These are phyloP conservation scores for Apiospora rasikravindrae DNA, from an alignment of 2,329 filamentous ascomycete species.

Conservation along the genomic window DNA sequence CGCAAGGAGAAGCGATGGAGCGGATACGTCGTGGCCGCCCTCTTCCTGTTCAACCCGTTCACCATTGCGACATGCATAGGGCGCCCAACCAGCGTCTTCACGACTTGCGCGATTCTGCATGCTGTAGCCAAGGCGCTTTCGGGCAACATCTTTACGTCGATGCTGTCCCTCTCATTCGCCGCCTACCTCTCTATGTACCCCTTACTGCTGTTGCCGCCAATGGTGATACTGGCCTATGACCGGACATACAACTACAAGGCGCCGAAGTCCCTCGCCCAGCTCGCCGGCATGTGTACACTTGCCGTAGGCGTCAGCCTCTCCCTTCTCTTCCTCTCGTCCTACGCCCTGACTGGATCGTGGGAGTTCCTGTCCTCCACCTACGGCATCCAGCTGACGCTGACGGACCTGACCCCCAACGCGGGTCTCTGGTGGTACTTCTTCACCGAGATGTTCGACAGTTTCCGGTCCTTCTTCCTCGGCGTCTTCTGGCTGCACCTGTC, in stretches of 20 bases:
- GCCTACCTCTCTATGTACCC: constrained; percentile 94
- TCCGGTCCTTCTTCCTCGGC: constrained; percentile 94
- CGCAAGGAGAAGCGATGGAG: constrained; percentile 77
- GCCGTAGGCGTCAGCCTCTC: constrained; percentile 61
- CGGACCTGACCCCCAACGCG: constrained; percentile 92
- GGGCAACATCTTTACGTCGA: constrained; percentile 74
- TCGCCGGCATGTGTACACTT: constrained; percentile 58
- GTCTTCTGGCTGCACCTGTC: constrained; percentile 97
- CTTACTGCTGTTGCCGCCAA: constrained; percentile 80
- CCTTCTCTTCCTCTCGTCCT: constrained; percentile 73
- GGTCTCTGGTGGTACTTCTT: constrained; percentile 99
- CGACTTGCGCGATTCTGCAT: constrained; percentile 84
- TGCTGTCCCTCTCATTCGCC: constrained; percentile 85
- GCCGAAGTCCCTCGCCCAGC: constrained; percentile 47
- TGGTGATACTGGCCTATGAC: constrained; percentile 82
- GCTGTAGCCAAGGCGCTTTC: constrained; percentile 81
- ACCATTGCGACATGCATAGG: constrained; percentile 90
- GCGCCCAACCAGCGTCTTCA: constrained; percentile 86
- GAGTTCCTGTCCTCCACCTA: constrained; percentile 90
- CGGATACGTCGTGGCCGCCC: constrained; percentile 76
- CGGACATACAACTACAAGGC: constrained; percentile 49
- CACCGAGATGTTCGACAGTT: constrained; percentile 99
- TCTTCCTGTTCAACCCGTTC: constrained; percentile 95
- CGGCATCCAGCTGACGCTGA: constrained; percentile 87
- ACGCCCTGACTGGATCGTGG: constrained; percentile 79